Evolutionary conservation across 2,329 filamentous ascomycete genomes (phyloP).

Genomic region (Colletotrichum tropicicola): DNA sequence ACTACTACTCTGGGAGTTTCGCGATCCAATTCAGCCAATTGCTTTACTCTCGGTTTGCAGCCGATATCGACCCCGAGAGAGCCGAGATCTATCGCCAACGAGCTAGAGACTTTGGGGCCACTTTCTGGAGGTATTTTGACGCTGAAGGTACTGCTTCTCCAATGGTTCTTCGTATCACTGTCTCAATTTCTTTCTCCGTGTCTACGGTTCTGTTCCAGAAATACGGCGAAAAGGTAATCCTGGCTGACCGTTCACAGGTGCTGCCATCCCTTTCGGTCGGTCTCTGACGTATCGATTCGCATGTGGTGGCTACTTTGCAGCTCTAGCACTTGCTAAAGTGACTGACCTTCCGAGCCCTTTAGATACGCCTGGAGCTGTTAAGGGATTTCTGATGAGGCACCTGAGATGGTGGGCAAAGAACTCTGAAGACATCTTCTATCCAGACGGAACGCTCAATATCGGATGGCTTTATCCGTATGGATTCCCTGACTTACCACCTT

Average conservation of each 20-base stretch:
- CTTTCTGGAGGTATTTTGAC: conserved; percentile 60
- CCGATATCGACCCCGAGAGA: conserved; percentile 48
- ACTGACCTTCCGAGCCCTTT: conserved; percentile 46
- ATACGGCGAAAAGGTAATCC: no score
- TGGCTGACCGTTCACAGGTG: no score
- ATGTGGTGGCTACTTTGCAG: conserved; percentile 57
- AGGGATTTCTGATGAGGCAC: conserved; percentile 59
- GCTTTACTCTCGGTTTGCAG: conserved; percentile 53
- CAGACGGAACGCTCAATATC: conserved; percentile 59
- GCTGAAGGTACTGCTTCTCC: conserved; percentile 41
- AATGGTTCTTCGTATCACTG: neutral
- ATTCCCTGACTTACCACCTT: no score
- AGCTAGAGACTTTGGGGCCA: conserved; percentile 49
- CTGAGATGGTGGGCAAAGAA: conserved; percentile 57
- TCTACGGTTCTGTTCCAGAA: no score
- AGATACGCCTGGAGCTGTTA: conserved; percentile 48
- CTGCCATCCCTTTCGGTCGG: conserved; percentile 60
- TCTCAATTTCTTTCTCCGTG: neutral
- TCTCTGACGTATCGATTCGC: conserved; percentile 62
- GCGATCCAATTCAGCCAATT: conserved; percentile 62
- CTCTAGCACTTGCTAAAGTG: conserved; percentile 51
- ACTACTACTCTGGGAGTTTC: conserved; percentile 64
- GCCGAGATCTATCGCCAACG: conserved; percentile 45
- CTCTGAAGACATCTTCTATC: conserved; percentile 53
- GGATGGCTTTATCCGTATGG: conserved; percentile 45